Base-by-base conservation (phyloP, 768 basidiomycete species). In the Boletus tomentosulus region DNA sequence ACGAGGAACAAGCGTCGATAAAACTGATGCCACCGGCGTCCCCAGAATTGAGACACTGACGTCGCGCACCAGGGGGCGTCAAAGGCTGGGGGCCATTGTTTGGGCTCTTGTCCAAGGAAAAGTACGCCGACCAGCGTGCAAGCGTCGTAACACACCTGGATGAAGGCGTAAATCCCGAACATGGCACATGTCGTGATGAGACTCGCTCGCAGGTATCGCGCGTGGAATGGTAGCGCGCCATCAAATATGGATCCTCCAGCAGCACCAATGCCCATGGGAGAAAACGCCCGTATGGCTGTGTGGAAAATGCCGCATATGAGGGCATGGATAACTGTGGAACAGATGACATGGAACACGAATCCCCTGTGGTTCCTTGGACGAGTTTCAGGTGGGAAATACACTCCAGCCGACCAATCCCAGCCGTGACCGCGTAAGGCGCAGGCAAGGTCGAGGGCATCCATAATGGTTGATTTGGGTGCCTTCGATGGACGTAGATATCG, bases 351-450 rank as follows among this genome's bases (percentile, higher is more conserved):
- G 11, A 64, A 50, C 3, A 73, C 34, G 61, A 82, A 84, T 24
- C 64, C 57, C 3, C 54, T 25, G 8, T 62, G 70, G 16, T 78
- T 75, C 4, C 63, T 12, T 33, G 54, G 45, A 19, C 49, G 38
- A 8, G 54, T 55, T 25, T 55, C 78, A 16, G 57, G 64, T 12
- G 67, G 62, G 13, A 69, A 33, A 47, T 61, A 57, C 11, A 62
- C 27, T 16, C 58, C 53, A 24, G 66, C 58, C 4, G 81, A 80
- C 78, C 81, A 85, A 43, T 77, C 70, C 84, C 85, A 86, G 22
- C 80, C 82, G 46, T 74, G 61, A 4, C 84, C 84, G 22, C 84
- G 81, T 16, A 81, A 62, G 55, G 78, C 80, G 57, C 70, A 70
- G 19, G 60, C 60, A n/a, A 87, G 71, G 51, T 85, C 82, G n/a